Evolutionary conservation across 2,329 filamentous ascomycete genomes (phyloP), one percentile per base, ranked within the genome.

Genomic region (Aureobasidium melanogenum): DNA sequence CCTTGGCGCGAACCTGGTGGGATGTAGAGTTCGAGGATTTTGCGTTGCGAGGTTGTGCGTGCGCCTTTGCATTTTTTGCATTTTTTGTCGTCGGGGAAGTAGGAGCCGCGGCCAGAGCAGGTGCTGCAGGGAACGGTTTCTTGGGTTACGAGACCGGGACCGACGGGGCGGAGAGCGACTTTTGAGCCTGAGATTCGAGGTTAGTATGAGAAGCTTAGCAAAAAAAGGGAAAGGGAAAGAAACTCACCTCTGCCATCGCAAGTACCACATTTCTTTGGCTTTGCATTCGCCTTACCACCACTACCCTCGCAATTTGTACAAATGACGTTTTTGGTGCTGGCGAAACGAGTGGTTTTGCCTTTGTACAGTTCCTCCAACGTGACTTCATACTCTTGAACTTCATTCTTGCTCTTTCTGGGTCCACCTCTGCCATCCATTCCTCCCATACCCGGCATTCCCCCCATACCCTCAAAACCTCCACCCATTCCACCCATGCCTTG

Each of bases 61-160:
- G 89, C 89, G 70, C 94, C 94, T 78, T 97, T 97, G 84, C 94
- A 99, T 80, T 94, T 97, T 82, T 96, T 96, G 81, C 94, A 99
- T 72, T 91, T 90, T 71, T 99, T 94, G 80, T 97, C 97, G 71
- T 96, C 91, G 75, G 93, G 93, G 78, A 86, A 96, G 70, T 92
- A 86, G 70, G 87, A 86, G 6, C 94, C 94, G n/a, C 86, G 83
- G 36, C 92, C 93, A 63, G 86, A 82, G 76, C 94, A 99, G 69
- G 88, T 86, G 69, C 88, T 86, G 75, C 94, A 99, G 38, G 86
- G 75, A 39, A 92, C 85, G 7, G 87, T 85, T 69, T 91, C 87
- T 69, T 91, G 88, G 32, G 90, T 89, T 64, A 95, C 86, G 72
- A 97, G 80, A 63, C 92, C 91, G 22, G 92, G 91, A 0, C 92